These are phyloP conservation scores for Tagetes erecta DNA, from an alignment of 129 eudicot species.

Conservation along the genomic window DNA sequence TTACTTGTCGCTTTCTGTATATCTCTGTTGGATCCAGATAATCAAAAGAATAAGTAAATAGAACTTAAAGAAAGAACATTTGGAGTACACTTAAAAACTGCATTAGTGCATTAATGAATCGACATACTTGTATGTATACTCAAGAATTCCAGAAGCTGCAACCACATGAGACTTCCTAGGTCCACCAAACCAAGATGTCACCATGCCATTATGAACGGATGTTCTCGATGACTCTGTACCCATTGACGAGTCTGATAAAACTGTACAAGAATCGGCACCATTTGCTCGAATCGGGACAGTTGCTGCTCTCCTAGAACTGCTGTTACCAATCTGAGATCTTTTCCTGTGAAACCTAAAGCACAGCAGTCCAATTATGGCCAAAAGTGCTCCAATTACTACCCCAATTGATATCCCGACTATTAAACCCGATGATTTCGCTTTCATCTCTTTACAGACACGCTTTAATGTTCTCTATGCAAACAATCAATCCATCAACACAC, in stretches of 20 bases:
- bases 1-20: slow-evolving; percentile 82
- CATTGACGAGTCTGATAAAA: slow-evolving; percentile 72
- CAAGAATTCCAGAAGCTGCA: slow-evolving; percentile 87
- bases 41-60: not conserved
- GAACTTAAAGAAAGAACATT: not conserved
- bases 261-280: slow-evolving; percentile 81
- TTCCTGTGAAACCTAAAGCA: slow-evolving; percentile 75
- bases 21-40: slow-evolving; percentile 54
- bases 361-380: slow-evolving; percentile 59
- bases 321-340: slow-evolving; percentile 74
- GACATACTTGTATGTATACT: slow-evolving; percentile 83
- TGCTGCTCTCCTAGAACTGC: slow-evolving; percentile 78
- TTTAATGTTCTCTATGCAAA: slow-evolving; percentile 22
- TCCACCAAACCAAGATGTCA: slow-evolving; percentile 62
- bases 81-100: not conserved
- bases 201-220: slow-evolving; percentile 33
- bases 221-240: slow-evolving; percentile 80
- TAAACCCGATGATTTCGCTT: slow-evolving; percentile 58
- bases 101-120: not conserved
- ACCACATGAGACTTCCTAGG: slow-evolving; percentile 61
- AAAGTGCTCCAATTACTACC: slow-evolving; percentile 75
- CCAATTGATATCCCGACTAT: slow-evolving; percentile 88
- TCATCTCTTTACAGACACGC: slow-evolving; percentile 44
- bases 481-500: slow-evolving; percentile 31
- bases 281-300: slow-evolving; percentile 72